Base-by-base conservation (phyloP, 164 flowering plant genomes). In the Chimonanthus salicifolius region DNA sequence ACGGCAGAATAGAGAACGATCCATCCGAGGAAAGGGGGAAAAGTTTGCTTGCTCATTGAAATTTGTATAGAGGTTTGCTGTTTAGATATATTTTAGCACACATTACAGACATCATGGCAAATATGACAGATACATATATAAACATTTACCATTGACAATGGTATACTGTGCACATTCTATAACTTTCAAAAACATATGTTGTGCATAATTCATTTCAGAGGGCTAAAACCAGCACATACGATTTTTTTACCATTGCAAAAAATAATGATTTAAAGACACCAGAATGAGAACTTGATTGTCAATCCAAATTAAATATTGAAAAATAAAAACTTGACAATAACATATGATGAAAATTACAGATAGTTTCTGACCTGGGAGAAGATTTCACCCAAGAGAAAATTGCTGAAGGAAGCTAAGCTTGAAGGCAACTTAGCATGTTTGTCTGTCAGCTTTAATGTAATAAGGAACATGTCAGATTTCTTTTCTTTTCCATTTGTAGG, bases 311-410 rank as follows among this genome's bases (percentile, higher is more conserved):
- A 54, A 54, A 54, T 11, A 5, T 13, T 54, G 5, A 54, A 54
- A 49, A 9, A 8, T 6, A 43, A 68, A 66, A 11, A 67, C 46
- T 6, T 7, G 67, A 45, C 51, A 18, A 18, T 33, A 33, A 33
- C 33, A 33, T 33, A 33, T 33, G 33, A 33, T 33, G 33, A 33
- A 33, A 33, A 33, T 4, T 51, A 33, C 16, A 62, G 49, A 21
- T 13, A 7, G 51, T 33, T 62, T 74, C 75, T 44, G 79, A 92
- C 99, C 97, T 94, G 99, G 65, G 90, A 88, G 80, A 94, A 94
- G 48, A 92, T 90, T 84, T 94, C 99, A 47, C 99, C 99, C 54
- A 94, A 82, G 84, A 94, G 76, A 77, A 94, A 94, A 89, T 91
- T 92, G 90, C 94, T 94, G 89, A 94, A 91, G 74, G 87, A 81